Base-by-base conservation (phyloP, 257 asterid genomes). In the Thymus mandschuricus region DNA sequence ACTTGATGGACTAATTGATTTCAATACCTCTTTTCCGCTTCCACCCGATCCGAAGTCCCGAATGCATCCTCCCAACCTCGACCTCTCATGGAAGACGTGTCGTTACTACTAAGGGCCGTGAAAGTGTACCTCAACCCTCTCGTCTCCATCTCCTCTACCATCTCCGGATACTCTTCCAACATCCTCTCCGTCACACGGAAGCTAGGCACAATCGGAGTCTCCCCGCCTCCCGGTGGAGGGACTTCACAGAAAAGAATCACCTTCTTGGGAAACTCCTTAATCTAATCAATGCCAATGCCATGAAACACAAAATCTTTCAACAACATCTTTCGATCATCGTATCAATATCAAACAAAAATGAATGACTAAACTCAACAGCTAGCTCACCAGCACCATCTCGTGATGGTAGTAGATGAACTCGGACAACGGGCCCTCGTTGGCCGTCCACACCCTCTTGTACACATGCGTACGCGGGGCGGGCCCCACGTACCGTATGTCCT, bases 61-160 rank as follows among this genome's bases (percentile, higher is more conserved):
- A 91, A 87, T 13, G 97, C 84, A 69, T 91, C 94, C n/a, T 91
- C 83, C 97, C 94, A 91, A 28, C 97, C 97, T 63, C 96, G 87
- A 12, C 96, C 97, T 71, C 96, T 87, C 96, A 91, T 88, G 33
- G 97, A 88, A 10, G 82, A 70, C 0, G 79, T 79, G 7, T 85
- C 72, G 57, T 86, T 79, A 4, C 83, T 84, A 69, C 94, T 87
- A 10, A 81, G 88, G 64, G 97, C 87, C 0, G 80, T 85, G 80
- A 91, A 91, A 35, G 94, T 85, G 43, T 91, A 91, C 44, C 70
- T 88, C 28, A 91, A 72, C 10, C 92, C 92, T 67, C 84, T 91
- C 75, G 70, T 85, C 69, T 91, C 97, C 21, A 91, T 29, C 69
- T 88, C 92, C 78, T 83, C 89, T 21, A 91, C 92, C 59, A 73